Base-by-base conservation (phyloP, 257 asterid genomes). In the Forsythia viridissima region DNA sequence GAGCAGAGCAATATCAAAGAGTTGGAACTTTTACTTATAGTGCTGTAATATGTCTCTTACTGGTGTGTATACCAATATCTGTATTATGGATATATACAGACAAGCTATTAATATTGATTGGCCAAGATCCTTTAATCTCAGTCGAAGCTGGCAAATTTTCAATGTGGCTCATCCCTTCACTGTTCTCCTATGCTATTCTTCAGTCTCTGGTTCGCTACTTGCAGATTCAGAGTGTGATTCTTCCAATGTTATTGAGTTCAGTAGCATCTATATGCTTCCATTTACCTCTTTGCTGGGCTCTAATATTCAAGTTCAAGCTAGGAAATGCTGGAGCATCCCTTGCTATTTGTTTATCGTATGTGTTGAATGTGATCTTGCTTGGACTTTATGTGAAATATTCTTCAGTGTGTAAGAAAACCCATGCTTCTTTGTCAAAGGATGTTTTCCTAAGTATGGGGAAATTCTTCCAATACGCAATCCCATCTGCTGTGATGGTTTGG, bases 401-500 rank as follows among this genome's bases (percentile, higher is more conserved):
- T 20, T 40, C 80, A 0, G 61, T 67, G 0, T 88, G 91, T 71
- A 71, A 42, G 63, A 81, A 75, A 42, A 88, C 91, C 0, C 71
- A 76, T 1, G 63, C 84, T 24, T 48, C 85, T 0, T 83, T 85
- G 59, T 85, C 89, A 0, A 71, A 8, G 3, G 91, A 83, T 12
- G 82, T 76, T 57, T 74, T 87, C 30, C 40, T 4, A 0, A 72
- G 70, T 52, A 63, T 83, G 78, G 36, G 73, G 73, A 79, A 81
- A 76, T 87, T 87, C 66, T 79, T 85, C 51, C 69, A 12, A n/a
- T 82, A 83, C 68, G 91, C 91, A 20, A 43, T 87, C 71, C 91
- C 89, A 40, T 82, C 91, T 0, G 86, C 91, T 18, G 77, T 69
- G 0, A 87, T 87, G 91, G 81, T 83, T 72, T 87, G 91, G 91